These are phyloP conservation scores for Thermochaetoides thermophila DNA, from an alignment of 495 filamentous ascomycete species.

Conservation along the genomic window DNA sequence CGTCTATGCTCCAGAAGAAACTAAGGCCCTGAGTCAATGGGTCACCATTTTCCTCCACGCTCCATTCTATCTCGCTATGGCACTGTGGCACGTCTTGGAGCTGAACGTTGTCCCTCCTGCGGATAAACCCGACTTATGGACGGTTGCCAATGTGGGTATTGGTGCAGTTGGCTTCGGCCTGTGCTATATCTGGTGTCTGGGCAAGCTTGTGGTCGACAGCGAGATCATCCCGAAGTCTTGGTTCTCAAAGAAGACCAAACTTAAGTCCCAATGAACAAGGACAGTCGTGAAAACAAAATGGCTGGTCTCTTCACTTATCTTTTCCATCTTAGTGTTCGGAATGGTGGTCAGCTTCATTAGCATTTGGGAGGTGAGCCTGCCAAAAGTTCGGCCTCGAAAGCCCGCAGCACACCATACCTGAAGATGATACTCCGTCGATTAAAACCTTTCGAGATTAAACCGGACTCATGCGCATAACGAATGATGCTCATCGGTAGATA, in stretches of 20 bases:
- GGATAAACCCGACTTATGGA: conserved; percentile 82
- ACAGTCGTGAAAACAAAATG: no score
- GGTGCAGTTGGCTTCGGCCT: conserved; percentile 73
- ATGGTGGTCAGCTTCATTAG: no score
- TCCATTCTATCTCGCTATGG: conserved; percentile 60
- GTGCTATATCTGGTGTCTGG: conserved; percentile 82
- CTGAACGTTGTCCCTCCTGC: conserved; percentile 47
- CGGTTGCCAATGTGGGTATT: conserved; percentile 74
- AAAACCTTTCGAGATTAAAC: no score
- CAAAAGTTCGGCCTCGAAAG: no score
- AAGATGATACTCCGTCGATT: no score
- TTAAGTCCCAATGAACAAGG: conserved; percentile 25
- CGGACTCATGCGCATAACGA: no score
- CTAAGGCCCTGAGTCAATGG: conserved; percentile 31
- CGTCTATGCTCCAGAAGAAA: conserved; percentile 41
- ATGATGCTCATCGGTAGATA: no score
- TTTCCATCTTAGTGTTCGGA: no score
- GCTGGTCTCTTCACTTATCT: no score
- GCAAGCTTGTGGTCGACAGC: conserved; percentile 51
- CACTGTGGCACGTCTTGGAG: conserved; percentile 66
- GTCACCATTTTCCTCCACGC: conserved; percentile 54
- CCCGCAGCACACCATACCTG: no score
- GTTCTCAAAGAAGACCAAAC: conserved; percentile 17
- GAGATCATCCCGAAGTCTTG: conserved; percentile 19
- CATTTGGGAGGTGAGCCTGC: no score